These are phyloP conservation scores for Ophiostoma sp. DNA, from an alignment of 2,329 filamentous ascomycete species.

Conservation along the genomic window DNA sequence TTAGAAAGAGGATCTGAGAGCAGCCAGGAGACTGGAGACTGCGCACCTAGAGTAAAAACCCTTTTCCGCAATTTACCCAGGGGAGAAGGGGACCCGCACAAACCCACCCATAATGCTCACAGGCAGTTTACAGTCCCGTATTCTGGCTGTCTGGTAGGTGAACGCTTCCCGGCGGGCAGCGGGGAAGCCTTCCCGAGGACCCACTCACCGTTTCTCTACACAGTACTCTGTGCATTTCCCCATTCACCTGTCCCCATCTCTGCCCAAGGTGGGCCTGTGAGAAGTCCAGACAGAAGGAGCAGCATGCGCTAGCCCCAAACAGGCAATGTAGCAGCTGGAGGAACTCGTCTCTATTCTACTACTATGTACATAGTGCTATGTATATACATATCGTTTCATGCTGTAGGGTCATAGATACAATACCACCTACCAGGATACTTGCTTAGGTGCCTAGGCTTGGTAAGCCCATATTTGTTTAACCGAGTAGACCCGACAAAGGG, in stretches of 20 bases:
- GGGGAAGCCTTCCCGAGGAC: neutral
- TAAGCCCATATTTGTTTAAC: neutral
- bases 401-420: neutral
- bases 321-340: neutral
- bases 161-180: neutral
- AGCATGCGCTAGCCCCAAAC: neutral
- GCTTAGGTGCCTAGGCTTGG: neutral
- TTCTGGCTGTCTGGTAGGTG: neutral
- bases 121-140: neutral
- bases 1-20: conserved; percentile 5
- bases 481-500: conserved; percentile 1
- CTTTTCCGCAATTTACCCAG: conserved; percentile 6
- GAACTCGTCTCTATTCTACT: neutral
- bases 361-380: neutral
- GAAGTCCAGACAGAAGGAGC: neutral
- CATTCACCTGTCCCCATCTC: neutral
- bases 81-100: neutral
- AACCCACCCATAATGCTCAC: neutral
- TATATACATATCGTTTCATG: neutral
- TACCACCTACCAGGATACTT: neutral
- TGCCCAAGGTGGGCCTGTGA: neutral
- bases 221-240: neutral
- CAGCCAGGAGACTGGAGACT: neutral
- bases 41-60: neutral
- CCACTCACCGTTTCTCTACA: conserved; percentile 2